Conservation (phyloP, 2,329 filamentous ascomycete genomes). For the Didymella lethalis region DNA sequence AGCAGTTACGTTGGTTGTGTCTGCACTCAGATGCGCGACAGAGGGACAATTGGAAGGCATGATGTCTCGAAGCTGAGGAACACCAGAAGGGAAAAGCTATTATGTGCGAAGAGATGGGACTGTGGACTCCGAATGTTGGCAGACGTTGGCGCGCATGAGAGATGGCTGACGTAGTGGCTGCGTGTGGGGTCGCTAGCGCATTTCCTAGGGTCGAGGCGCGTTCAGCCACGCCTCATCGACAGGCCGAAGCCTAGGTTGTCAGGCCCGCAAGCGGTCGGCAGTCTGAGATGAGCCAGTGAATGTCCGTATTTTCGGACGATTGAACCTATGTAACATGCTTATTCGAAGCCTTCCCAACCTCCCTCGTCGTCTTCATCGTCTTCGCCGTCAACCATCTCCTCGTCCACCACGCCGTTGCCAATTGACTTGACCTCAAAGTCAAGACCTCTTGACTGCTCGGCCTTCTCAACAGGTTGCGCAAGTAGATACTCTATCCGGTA, state of each 20-base stretch:
- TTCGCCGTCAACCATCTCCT: slow-evolving; percentile 44
- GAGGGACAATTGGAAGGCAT: slow-evolving; percentile 29
- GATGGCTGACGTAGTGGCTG: slow-evolving; percentile 17
- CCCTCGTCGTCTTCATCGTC: slow-evolving; percentile 50
- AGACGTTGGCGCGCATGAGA: neutral
- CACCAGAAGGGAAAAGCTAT: too few relatives aligned
- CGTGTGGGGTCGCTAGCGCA: slow-evolving; percentile 25
- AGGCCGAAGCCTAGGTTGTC: neutral
- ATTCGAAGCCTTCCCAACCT: slow-evolving; percentile 64
- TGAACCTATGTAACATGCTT: slow-evolving; percentile 2
- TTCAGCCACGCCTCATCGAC: neutral
- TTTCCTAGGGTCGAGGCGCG: neutral
- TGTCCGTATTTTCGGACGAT: slow-evolving; percentile 3
- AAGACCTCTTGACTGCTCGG: slow-evolving; percentile 33
- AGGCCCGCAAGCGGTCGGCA: too few relatives aligned
- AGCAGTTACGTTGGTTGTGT: slow-evolving; percentile 32
- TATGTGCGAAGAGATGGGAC: neutral
- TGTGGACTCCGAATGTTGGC: neutral
- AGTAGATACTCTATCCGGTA: slow-evolving; percentile 88
- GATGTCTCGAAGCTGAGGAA: neutral
- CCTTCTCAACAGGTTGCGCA: slow-evolving; percentile 56
- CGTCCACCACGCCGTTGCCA: slow-evolving; percentile 47
- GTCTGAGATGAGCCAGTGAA: neutral
- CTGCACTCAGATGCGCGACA: slow-evolving; percentile 11
- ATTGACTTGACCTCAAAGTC: slow-evolving; percentile 46